Evolutionary conservation across 1,284 basidiomycete species (phyloP).

Genomic region (Fomitiporia mediterranea): DNA sequence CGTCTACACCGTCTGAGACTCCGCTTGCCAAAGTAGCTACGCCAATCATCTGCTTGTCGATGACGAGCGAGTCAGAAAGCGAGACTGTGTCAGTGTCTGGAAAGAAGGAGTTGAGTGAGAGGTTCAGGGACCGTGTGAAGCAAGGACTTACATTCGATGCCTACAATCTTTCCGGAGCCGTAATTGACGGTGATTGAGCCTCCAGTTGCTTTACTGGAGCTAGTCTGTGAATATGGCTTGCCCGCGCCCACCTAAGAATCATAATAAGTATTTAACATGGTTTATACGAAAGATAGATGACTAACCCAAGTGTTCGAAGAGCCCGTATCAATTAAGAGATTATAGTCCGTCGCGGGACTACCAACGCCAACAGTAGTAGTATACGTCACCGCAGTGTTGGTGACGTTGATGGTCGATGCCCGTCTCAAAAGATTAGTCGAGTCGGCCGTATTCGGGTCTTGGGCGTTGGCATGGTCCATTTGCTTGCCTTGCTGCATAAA

Average conservation of each 20-base stretch:
- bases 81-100: constrained; percentile 27
- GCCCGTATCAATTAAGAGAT: constrained; percentile 17
- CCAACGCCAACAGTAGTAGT: constrained; percentile 18
- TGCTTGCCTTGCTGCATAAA: constrained; percentile 4
- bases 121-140: background rate
- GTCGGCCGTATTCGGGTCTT: background rate
- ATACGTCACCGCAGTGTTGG: constrained; percentile 18
- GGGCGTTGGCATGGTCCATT: constrained; percentile 1
- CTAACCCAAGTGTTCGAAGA: constrained; percentile 27
- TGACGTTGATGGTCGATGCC: background rate
- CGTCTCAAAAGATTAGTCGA: background rate
- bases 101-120: constrained; percentile 1
- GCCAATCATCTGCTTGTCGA: constrained; percentile 34
- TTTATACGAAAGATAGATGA: background rate
- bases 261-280: background rate
- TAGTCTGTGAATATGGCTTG: constrained; percentile 19
- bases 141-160: constrained; percentile 11
- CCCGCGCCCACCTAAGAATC: constrained; percentile 22
- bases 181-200: constrained; percentile 18
- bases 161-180: constrained; percentile 19
- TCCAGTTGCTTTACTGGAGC: constrained; percentile 20
- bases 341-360: constrained; percentile 19
- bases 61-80: constrained; percentile 25
- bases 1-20: constrained; percentile 27
- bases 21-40: constrained; percentile 31